Evolutionary conservation across 2,329 filamentous ascomycete genomes (phyloP), one percentile per base, ranked within the genome.

Genomic region (Monilinia vaccinii-corymbosi): DNA sequence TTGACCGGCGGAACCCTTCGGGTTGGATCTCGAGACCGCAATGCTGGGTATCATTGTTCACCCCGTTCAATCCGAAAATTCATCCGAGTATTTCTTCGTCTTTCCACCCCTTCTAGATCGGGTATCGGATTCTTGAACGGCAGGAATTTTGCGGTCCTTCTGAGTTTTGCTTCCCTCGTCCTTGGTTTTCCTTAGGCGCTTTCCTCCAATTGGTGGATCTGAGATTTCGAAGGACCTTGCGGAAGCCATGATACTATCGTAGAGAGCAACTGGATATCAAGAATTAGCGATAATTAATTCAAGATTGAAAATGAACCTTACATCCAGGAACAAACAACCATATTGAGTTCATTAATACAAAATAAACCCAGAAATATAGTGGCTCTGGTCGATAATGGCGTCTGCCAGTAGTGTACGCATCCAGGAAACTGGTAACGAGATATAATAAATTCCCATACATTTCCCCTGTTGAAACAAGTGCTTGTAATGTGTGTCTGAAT

Each of bases 331-430:
- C 76, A 1, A 84, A 65, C 1, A 76, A 78, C 84, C 84, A 87
- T 0, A 83, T 81, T 18, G 77, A 68, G 67, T 87, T 87, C 70
- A 85, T 79, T 2, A 79, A 79, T 6, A 82, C 74, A 62, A 83
- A 86, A 66, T 86, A 87, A 21, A 81, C 73, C 83, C 83, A 86
- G 66, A 81, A 84, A 66, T 87, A 87, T 34, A 81, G 69, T 25
- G 75, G 72, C 71, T 86, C 84, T 1, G 83, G 83, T 28, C 84
- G 77, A 65, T 79, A 83, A 67, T 83, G 80, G 23, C 74, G 74
- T 25, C 75, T 71, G 3, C 77, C 80, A 16, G 71, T 72, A 61
- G 76, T 71, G 38, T 72, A 73, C 60, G 75, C 70, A 62, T 83
- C 81, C 52, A 75, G 74, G 58, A 77, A 73, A 68, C 79, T 81